These are phyloP conservation scores for Bruguiera sexangula DNA, from an alignment of 345 rosid genomes.

Conservation along the genomic window DNA sequence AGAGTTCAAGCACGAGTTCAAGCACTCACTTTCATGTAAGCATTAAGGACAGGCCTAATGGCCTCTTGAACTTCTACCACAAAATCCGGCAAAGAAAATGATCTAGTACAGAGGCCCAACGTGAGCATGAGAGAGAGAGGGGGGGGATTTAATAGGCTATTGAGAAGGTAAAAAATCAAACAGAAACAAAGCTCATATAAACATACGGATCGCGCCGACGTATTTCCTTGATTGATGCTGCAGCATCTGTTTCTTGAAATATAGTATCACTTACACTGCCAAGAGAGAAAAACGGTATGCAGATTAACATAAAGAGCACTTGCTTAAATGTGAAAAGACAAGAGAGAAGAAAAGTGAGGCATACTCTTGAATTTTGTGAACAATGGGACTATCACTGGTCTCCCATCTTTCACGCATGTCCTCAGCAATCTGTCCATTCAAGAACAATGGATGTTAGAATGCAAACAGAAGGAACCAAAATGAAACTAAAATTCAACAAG, in stretches of 20 bases:
- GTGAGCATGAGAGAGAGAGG: constrained; percentile 8
- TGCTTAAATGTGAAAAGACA: background rate
- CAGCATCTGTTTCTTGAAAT: constrained; percentile 87
- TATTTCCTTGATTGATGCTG: constrained; percentile 80
- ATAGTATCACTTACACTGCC: constrained; percentile 77
- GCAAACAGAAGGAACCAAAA: background rate
- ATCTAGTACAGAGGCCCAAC: constrained; percentile 38
- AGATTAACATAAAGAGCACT: background rate
- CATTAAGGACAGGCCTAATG: constrained; percentile 73
- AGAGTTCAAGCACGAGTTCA: constrained; percentile 10
- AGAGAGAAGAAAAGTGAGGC: constrained; percentile 15
- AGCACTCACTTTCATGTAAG: constrained; percentile 64
- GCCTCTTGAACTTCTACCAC: constrained; percentile 86
- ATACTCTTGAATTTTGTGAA: constrained; percentile 97
- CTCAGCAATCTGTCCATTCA: constrained; percentile 69
- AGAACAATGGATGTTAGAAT: constrained; percentile 14
- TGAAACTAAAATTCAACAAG: background rate
- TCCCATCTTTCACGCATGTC: constrained; percentile 95
- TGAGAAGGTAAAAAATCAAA: constrained; percentile 8
- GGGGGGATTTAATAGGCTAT: background rate
- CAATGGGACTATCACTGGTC: constrained; percentile 88
- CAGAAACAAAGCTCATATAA: constrained; percentile 11
- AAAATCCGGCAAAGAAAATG: constrained; percentile 88
- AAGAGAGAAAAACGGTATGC: constrained; percentile 19
- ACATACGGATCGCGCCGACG: constrained; percentile 85